Percentiles rank a stretch among this genome's conserved stretches.
These are phyloP conservation scores for Fomitopsis serialis DNA, from an alignment of 768 basidiomycete genomes.

Conservation along the genomic window DNA sequence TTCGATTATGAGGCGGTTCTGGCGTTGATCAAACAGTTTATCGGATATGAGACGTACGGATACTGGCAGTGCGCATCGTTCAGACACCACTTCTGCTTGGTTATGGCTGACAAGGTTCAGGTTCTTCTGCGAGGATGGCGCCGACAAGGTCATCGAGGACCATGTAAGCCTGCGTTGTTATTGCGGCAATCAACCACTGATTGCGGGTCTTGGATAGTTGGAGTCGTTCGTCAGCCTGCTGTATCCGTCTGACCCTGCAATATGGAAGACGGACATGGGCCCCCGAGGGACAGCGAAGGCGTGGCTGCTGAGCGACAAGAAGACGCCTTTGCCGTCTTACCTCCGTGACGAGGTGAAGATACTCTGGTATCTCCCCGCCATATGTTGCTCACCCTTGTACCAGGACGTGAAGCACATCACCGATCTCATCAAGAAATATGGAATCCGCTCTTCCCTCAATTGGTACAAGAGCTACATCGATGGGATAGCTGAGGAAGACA, in stretches of 20 bases:
- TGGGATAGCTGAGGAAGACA: constrained; percentile 24
- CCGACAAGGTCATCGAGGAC: background rate
- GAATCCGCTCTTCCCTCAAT: constrained; percentile 29
- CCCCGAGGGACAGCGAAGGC: constrained; percentile 28
- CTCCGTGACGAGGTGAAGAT: too few species aligned
- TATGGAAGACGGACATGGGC: constrained; percentile 32
- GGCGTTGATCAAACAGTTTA: constrained; percentile 18
- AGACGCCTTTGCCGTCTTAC: too few species aligned
- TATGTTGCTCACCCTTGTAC: too few species aligned
- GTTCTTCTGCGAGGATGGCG: constrained; percentile 5
- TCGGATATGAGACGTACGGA: constrained; percentile 34
- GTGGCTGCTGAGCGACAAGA: constrained; percentile 24
- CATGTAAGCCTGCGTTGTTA: background rate
- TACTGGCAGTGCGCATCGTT: constrained; percentile 30
- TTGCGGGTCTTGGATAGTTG: constrained; percentile 17
- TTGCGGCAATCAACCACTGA: background rate
- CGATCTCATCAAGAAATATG: constrained; percentile 23
- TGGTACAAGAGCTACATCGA: constrained; percentile 31
- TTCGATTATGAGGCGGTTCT: constrained; percentile 24
- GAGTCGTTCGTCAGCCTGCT: constrained; percentile 34
- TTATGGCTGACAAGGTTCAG: background rate
- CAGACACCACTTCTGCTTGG: background rate
- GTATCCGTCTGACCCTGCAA: constrained; percentile 28
- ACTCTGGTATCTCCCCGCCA: too few species aligned
- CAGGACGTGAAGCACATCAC: constrained; percentile 16